These are phyloP conservation scores for Euptelea pleiosperma DNA, from an alignment of 164 flowering plant species.

Conservation along the genomic window DNA sequence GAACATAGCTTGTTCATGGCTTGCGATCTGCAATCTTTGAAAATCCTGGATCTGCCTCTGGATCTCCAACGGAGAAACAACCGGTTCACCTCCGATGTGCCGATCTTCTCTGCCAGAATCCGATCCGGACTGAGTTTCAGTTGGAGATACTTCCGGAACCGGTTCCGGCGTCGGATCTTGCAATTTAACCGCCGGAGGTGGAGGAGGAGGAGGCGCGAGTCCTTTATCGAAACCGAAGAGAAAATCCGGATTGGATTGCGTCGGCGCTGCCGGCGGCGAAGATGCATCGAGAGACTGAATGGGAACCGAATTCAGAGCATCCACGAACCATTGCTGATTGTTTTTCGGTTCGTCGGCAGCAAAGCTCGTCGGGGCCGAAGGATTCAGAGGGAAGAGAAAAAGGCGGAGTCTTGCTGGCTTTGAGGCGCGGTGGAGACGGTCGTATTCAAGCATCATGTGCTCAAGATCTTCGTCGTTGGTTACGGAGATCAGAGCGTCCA, in stretches of 20 bases:
- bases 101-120: constrained; percentile 29
- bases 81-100: constrained; percentile 26
- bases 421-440: constrained; percentile 51
- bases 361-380: constrained; percentile 18
- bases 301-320: constrained; percentile 61
- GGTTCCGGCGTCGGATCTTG: constrained; percentile 19
- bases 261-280: constrained; percentile 25
- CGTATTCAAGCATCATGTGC: constrained; percentile 83
- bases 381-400: constrained; percentile 40
- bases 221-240: constrained; percentile 74
- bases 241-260: constrained; percentile 41
- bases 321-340: constrained; percentile 72
- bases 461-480: constrained; percentile 83
- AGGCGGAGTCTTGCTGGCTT: constrained; percentile 69
- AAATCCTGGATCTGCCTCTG: constrained; percentile 55
- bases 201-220: constrained; percentile 1
- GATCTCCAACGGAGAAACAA: constrained; percentile 30
- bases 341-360: constrained; percentile 32
- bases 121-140: constrained; percentile 15
- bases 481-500: constrained; percentile 77
- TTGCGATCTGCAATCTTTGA: constrained; percentile 44
- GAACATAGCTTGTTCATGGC: constrained; percentile 28
- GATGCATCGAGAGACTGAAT: constrained; percentile 29
- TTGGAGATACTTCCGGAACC: constrained; percentile 19
- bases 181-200: constrained; percentile 18